Conservation (phyloP, 129 eudicot species). For the Saussurea involucrata region DNA sequence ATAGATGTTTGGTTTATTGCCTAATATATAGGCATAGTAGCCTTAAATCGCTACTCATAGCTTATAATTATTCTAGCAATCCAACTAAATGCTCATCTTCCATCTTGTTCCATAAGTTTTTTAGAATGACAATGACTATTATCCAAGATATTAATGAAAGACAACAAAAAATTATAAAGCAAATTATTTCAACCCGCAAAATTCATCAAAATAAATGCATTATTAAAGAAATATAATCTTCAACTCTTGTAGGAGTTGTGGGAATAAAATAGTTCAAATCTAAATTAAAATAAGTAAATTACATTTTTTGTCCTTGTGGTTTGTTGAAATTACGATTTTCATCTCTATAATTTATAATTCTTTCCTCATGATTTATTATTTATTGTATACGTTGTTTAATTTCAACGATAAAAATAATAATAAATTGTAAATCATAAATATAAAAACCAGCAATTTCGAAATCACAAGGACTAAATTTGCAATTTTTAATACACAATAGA, state of each 20-base stretch:
- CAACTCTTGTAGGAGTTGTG: background rate
- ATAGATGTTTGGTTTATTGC: background rate
- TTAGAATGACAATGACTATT: background rate
- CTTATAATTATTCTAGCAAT: background rate
- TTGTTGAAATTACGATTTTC: background rate
- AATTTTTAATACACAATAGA: too few species aligned
- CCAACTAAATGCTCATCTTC: background rate
- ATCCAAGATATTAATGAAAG: background rate
- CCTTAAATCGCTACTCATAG: background rate
- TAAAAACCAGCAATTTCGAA: too few species aligned
- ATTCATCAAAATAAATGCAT: background rate
- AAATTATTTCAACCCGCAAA: background rate
- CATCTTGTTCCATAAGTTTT: background rate
- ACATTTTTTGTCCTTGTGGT: background rate
- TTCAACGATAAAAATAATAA: too few species aligned
- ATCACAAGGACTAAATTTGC: background rate
- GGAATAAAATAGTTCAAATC: background rate
- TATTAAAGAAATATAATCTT: background rate
- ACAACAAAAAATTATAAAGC: background rate
- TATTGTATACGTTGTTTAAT: too few species aligned
- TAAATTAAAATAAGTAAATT: background rate
- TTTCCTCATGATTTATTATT: background rate
- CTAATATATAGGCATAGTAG: background rate
- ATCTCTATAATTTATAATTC: background rate
- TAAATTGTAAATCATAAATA: too few species aligned